Base-by-base conservation (phyloP, 1,284 basidiomycete species). In the Takashimella koratensis region DNA sequence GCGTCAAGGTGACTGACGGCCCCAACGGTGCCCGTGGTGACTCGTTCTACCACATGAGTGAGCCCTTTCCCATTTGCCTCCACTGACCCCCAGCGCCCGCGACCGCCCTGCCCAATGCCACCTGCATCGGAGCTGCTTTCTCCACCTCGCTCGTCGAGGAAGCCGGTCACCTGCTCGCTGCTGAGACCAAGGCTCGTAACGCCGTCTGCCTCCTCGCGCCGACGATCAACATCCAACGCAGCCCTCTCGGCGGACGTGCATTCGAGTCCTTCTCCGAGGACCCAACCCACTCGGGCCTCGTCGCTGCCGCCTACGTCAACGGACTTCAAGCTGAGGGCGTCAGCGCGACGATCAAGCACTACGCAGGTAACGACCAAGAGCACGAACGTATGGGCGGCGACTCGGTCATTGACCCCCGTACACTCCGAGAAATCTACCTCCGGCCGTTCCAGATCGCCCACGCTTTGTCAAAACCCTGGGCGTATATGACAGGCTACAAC, bases 181-280 rank as follows among this genome's bases (percentile, higher is more conserved):
- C 78, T 13, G 88, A 90, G 70, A 81, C 85, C 4, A 88, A 84
- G 68, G 79, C 87, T 36, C 81, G 85, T 44, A 81, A 83, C 26
- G 84, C 85, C 3, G 83, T 84, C 6, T 79, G 88, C 5, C 67
- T 76, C 13, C 82, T 90, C 25, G 88, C 83, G 0, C 88, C 88
- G 1, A 90, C 87, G 0, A 85, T 85, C 72, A 90, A 90, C 71
- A 90, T 88, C 49, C 86, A 87, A 70, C 81, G 88, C 25, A 84
- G 79, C 54, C 87, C 88, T 8, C 80, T 88, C 10, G 86, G 87
- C 39, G 87, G 87, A 36, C 79, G 87, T 47, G 61, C 65, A 4
- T 66, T 70, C 49, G 65, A 63, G 68, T 86, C 84, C 42, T 90
- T 87, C 76, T 86, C 87, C 0, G 88, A 90, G 69, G 88, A 91